Evolutionary conservation across 176 grass and related monocot species (phyloP).

Genomic region (Alloteropsis semialata): DNA sequence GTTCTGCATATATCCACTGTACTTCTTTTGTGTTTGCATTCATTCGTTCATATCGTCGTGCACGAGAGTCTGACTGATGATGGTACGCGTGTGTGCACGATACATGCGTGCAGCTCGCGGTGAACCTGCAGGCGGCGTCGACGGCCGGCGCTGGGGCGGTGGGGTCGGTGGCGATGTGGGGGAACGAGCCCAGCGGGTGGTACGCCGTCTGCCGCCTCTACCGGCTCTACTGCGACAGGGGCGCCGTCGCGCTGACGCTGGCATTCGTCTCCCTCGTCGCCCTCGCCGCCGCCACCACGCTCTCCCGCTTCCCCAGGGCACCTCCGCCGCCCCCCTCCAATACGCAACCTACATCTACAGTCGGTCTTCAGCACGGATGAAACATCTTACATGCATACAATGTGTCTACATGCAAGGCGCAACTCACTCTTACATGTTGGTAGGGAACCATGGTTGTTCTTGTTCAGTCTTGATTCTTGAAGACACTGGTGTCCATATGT

Average conservation of each 20-base stretch:
- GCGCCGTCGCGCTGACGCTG: conserved; percentile 15
- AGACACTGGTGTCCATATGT: no score
- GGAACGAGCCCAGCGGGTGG: conserved; percentile 54
- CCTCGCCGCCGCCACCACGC: conserved; percentile 17
- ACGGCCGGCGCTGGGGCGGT: conserved; percentile 28
- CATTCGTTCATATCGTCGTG: no score
- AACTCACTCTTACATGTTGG: no score
- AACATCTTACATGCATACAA: no score
- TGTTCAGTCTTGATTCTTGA: no score
- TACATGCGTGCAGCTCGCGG: conserved; percentile 23
- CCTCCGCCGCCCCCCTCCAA: not conserved
- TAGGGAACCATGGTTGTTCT: no score
- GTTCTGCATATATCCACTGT: no score
- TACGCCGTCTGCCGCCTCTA: conserved; percentile 48
- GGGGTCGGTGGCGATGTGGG: conserved; percentile 34
- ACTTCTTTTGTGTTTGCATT: no score
- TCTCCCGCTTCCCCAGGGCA: conserved; percentile 35
- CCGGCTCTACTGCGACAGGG: conserved; percentile 31
- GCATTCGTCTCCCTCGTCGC: conserved; percentile 29
- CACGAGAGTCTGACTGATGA: no score
- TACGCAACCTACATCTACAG: no score
- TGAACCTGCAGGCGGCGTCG: conserved; percentile 38
- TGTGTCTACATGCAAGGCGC: not conserved
- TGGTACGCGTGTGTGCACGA: no score
- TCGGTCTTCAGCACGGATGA: no score